These are phyloP conservation scores for Orbilia oligospora DNA, from an alignment of 2,329 filamentous ascomycete genomes.

Conservation along the genomic window DNA sequence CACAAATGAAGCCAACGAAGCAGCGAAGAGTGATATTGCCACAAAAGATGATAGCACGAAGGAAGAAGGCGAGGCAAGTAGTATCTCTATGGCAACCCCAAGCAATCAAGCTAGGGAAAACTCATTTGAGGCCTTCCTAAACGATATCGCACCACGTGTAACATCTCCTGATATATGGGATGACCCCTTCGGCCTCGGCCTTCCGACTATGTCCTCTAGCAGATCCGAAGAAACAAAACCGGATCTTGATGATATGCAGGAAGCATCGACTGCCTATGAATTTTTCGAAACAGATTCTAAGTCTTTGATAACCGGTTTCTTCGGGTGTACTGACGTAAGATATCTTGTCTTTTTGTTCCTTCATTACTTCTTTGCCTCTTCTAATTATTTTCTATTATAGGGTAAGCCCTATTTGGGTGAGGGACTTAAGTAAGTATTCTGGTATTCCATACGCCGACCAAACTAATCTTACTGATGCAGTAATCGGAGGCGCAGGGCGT, in stretches of 20 bases:
- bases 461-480: slow-evolving; percentile 53
- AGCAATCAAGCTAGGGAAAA: slow-evolving; percentile 7
- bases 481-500: slow-evolving; percentile 57
- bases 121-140: slow-evolving; percentile 31
- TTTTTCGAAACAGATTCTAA: slow-evolving; percentile 48
- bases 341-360: not conserved
- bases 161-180: slow-evolving; percentile 44
- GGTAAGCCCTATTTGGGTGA: slow-evolving; percentile 55
- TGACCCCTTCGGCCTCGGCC: slow-evolving; percentile 25
- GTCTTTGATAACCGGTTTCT: slow-evolving; percentile 51
- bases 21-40: not conserved
- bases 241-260: slow-evolving; percentile 36
- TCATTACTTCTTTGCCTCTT: not conserved
- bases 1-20: slow-evolving; percentile 19
- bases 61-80: slow-evolving; percentile 12
- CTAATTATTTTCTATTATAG: slow-evolving; percentile 27
- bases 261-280: slow-evolving; percentile 35
- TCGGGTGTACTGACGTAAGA: slow-evolving; percentile 56
- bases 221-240: slow-evolving; percentile 35
- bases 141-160: slow-evolving; percentile 16
- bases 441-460: not conserved
- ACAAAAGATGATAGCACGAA: slow-evolving; percentile 38
- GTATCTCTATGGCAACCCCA: not conserved
- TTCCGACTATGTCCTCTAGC: slow-evolving; percentile 6
- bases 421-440: slow-evolving; percentile 58